Conservation (phyloP, 1,284 basidiomycete species). For the Irpex sp. region DNA sequence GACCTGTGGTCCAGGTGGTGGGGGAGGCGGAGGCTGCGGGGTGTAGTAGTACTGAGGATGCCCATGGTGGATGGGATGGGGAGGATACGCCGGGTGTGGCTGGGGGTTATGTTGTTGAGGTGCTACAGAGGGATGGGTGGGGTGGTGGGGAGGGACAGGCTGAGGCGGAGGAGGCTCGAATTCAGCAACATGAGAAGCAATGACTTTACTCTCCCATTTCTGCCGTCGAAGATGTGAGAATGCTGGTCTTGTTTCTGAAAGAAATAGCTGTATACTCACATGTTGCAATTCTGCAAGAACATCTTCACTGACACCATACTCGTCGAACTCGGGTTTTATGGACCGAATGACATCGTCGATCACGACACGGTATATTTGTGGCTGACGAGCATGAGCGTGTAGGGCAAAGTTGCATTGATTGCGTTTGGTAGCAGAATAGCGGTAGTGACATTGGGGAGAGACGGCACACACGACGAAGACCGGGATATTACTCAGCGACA, state of each 20-base stretch:
- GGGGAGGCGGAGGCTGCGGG: constrained; percentile 19
- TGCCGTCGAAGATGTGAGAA: constrained; percentile 29
- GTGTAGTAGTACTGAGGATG: constrained; percentile 32
- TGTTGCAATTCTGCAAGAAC: constrained; percentile 85
- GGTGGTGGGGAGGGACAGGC: constrained; percentile 22
- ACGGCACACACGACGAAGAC: constrained; percentile 9
- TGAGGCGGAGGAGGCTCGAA: constrained; percentile 63
- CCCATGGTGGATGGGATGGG: constrained; percentile 20
- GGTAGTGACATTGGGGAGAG: constrained; percentile 3
- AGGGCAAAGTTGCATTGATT: constrained; percentile 1
- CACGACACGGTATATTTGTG: constrained; percentile 86
- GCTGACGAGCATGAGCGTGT: constrained; percentile 54
- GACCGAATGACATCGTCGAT: constrained; percentile 94
- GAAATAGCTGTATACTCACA: constrained; percentile 44
- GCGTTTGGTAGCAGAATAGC: not conserved
- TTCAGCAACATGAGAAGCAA: constrained; percentile 91
- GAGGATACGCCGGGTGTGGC: constrained; percentile 25
- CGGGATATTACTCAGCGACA: constrained; percentile 49
- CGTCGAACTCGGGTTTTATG: constrained; percentile 94
- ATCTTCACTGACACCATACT: constrained; percentile 92
- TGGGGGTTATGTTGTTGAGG: constrained; percentile 37
- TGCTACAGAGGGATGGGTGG: constrained; percentile 9
- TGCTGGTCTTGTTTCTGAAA: not conserved
- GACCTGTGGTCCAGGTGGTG: constrained; percentile 46
- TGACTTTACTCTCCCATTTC: constrained; percentile 95